Evolutionary conservation across 2,329 filamentous ascomycete genomes (phyloP).

Genomic region (Hypoxylon sp.): DNA sequence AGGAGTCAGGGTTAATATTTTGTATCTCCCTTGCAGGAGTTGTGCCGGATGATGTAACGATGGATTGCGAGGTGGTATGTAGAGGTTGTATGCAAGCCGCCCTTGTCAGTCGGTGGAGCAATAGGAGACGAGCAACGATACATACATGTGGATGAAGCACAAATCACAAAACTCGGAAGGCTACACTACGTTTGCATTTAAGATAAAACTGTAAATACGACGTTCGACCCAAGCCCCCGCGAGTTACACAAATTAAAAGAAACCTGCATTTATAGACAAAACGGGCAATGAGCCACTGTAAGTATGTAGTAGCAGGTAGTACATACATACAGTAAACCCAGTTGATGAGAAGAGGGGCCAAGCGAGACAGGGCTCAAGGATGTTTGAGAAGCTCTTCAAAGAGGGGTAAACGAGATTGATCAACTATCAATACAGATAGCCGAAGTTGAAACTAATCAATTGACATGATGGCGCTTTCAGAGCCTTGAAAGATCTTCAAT

Average conservation of each 20-base stretch:
- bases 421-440: slow-evolving; percentile 44
- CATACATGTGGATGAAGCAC: slow-evolving; percentile 29
- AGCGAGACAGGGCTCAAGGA: slow-evolving; percentile 38
- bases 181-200: slow-evolving; percentile 38
- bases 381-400: slow-evolving; percentile 24
- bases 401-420: slow-evolving; percentile 46
- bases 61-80: slow-evolving; percentile 41
- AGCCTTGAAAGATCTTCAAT: slow-evolving; percentile 38
- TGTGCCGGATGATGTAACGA: slow-evolving; percentile 46
- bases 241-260: slow-evolving; percentile 42
- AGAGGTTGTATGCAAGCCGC: slow-evolving; percentile 31
- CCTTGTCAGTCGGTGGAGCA: slow-evolving; percentile 35
- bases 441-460: slow-evolving; percentile 44
- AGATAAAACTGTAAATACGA: slow-evolving; percentile 41
- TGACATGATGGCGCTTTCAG: slow-evolving; percentile 26
- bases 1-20: slow-evolving; percentile 32
- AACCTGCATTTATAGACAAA: slow-evolving; percentile 44
- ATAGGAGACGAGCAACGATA: slow-evolving; percentile 36
- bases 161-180: slow-evolving; percentile 24
- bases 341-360: slow-evolving; percentile 31
- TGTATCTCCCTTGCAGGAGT: slow-evolving; percentile 41
- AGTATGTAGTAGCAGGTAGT: slow-evolving; percentile 8
- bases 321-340: slow-evolving; percentile 24
- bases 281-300: slow-evolving; percentile 42
- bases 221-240: slow-evolving; percentile 37